A percentile compares a stretch with the other conserved stretches of the same genome.
Evolutionary conservation across 805 yeast species (phyloP).

Genomic region (Kuraishia floccosa): DNA sequence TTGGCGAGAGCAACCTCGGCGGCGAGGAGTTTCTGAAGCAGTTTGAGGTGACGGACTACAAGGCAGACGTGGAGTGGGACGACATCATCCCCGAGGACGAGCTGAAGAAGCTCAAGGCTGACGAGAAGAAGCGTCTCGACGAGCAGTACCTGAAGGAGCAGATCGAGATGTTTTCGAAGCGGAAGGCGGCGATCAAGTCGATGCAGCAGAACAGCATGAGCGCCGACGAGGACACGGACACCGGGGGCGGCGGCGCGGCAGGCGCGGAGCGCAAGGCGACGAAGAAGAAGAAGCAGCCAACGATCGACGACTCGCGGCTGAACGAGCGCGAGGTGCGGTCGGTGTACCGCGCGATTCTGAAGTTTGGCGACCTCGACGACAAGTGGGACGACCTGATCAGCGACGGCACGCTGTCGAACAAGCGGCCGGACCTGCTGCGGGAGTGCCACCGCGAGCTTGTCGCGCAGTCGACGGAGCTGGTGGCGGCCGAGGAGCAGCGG

Average conservation of each 20-base stretch:
- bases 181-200: constrained; percentile 62
- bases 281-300: constrained; percentile 15
- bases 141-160: constrained; percentile 84
- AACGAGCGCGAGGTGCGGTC: constrained; percentile 83
- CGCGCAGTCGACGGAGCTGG: constrained; percentile 45
- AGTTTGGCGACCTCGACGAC: constrained; percentile 67
- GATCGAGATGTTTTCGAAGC: constrained; percentile 73
- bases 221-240: constrained; percentile 27
- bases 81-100: constrained; percentile 97
- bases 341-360: constrained; percentile 70
- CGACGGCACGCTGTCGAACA: constrained; percentile 82
- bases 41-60: constrained; percentile 96
- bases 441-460: constrained; percentile 68
- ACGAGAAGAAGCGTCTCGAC: constrained; percentile 77
- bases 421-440: constrained; percentile 69
- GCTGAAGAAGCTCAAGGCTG: constrained; percentile 76
- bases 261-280: constrained; percentile 17
- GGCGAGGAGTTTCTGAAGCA: constrained; percentile 96
- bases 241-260: constrained; percentile 26
- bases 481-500: constrained; percentile 54
- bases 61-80: constrained; percentile 98
- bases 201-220: constrained; percentile 24
- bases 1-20: constrained; percentile 96
- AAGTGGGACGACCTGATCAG: constrained; percentile 80
- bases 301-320: constrained; percentile 36